phyloP scores from a whole-genome alignment of 306 rosid genomes.

The Quercus robur region DNA sequence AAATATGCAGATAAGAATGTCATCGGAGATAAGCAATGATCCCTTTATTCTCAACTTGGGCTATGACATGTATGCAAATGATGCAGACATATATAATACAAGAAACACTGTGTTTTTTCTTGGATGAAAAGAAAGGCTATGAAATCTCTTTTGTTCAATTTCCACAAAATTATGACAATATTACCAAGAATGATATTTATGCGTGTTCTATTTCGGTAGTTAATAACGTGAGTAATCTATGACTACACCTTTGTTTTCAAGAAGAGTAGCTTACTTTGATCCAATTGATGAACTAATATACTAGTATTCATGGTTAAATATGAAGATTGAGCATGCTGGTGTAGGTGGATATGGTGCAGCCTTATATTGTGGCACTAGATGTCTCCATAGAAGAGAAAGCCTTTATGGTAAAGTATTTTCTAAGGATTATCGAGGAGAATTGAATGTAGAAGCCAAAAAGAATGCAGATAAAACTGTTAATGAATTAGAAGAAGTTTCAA shows the following conservation, averaged over 20 bases:
- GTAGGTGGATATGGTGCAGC: constrained; percentile 48
- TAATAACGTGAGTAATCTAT: constrained; percentile 24
- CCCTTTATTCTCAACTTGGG: constrained; percentile 66
- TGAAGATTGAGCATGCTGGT: constrained; percentile 52
- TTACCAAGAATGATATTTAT: constrained; percentile 51
- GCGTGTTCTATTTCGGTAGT: not conserved
- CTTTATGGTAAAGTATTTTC: constrained; percentile 37
- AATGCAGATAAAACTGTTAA: constrained; percentile 25
- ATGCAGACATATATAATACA: constrained; percentile 31
- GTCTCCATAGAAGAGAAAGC: constrained; percentile 68
- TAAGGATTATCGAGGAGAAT: constrained; percentile 18
- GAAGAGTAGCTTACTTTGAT: not conserved
- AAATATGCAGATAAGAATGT: constrained; percentile 53
- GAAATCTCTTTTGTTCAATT: constrained; percentile 54
- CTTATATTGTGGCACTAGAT: constrained; percentile 63
- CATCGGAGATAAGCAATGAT: constrained; percentile 60
- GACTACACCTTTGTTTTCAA: not conserved
- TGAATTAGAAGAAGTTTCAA: constrained; percentile 54
- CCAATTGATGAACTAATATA: not conserved
- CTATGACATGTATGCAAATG: constrained; percentile 66
- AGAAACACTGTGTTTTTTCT: constrained; percentile 58
- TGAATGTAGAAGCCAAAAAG: constrained; percentile 4
- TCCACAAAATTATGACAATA: constrained; percentile 45
- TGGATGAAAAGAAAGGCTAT: constrained; percentile 51
- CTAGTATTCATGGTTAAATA: not conserved